Evolutionary conservation across 495 filamentous ascomycete genomes (phyloP).

Genomic region (Xylaria curta): DNA sequence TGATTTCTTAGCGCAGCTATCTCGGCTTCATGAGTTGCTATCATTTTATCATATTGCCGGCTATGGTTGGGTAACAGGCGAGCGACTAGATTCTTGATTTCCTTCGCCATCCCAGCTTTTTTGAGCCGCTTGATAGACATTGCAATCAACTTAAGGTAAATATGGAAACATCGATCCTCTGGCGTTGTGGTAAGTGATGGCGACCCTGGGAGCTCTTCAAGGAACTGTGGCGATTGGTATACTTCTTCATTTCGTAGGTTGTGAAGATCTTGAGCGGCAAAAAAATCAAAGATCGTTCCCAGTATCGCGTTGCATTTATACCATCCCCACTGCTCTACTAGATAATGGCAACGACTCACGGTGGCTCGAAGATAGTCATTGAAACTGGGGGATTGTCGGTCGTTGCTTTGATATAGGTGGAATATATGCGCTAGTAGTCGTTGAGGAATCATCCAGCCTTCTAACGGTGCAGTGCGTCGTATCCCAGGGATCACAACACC

Average conservation of each 20-base stretch:
- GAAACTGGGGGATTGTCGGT: conserved; percentile 65
- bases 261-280: conserved; percentile 73
- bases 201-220: conserved; percentile 70
- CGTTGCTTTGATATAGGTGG: conserved; percentile 65
- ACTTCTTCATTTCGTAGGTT: conserved; percentile 80
- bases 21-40: conserved; percentile 72
- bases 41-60: conserved; percentile 83
- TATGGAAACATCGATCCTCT: conserved; percentile 87
- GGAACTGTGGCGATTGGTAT: conserved; percentile 76
- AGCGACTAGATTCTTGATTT: conserved; percentile 76
- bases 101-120: conserved; percentile 66
- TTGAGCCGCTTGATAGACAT: conserved; percentile 68
- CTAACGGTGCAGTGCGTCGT: conserved; percentile 59
- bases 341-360: conserved; percentile 76
- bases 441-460: conserved; percentile 79
- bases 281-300: conserved; percentile 87
- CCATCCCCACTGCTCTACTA: conserved; percentile 89
- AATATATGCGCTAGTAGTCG: conserved; percentile 69
- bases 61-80: conserved; percentile 89
- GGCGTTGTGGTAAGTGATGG: conserved; percentile 66
- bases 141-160: conserved; percentile 87
- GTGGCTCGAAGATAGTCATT: conserved; percentile 81
- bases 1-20: conserved; percentile 91
- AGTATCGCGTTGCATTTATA: conserved; percentile 77
- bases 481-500: conserved; percentile 66